Evolutionary conservation across 208 protist genomes (phyloP).

Genomic region (Novymonas esmeraldas): DNA sequence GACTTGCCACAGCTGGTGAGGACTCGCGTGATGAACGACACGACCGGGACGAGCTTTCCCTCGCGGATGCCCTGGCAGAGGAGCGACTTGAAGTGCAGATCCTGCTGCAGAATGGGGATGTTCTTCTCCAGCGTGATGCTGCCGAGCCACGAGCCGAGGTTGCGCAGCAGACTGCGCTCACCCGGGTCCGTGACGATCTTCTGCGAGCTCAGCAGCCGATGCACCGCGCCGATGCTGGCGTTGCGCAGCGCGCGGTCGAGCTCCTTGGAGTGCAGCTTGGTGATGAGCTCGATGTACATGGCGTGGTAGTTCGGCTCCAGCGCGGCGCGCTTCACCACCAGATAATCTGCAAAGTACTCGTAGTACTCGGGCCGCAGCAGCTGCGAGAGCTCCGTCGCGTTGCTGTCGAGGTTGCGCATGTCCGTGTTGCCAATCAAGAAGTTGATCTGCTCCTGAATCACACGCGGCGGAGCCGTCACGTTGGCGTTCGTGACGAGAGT

Average conservation of each 20-base stretch:
- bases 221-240: conserved; percentile 87
- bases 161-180: conserved; percentile 97
- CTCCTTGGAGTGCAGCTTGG: conserved; percentile 75
- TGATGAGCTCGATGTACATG: conserved; percentile 91
- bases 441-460: conserved; percentile 93
- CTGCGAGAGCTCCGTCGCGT: conserved; percentile 77
- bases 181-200: conserved; percentile 91
- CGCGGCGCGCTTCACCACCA: conserved; percentile 98
- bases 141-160: conserved; percentile 98
- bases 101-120: conserved; percentile 95
- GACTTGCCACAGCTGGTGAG: conserved; percentile 86
- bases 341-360: conserved; percentile 96
- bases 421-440: conserved; percentile 94
- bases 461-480: conserved; percentile 80
- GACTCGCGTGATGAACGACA: conserved; percentile 97
- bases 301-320: conserved; percentile 98
- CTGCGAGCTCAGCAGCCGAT: conserved; percentile 92
- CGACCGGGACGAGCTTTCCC: conserved; percentile 94
- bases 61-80: conserved; percentile 95
- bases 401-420: conserved; percentile 81
- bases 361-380: conserved; percentile 87
- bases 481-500: conserved; percentile 74
- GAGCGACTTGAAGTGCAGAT: conserved; percentile 96
- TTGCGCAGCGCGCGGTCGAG: conserved; percentile 84
- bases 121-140: conserved; percentile 97